Conservation (phyloP, 2,329 filamentous ascomycete species). For the Penicillium hordei region DNA sequence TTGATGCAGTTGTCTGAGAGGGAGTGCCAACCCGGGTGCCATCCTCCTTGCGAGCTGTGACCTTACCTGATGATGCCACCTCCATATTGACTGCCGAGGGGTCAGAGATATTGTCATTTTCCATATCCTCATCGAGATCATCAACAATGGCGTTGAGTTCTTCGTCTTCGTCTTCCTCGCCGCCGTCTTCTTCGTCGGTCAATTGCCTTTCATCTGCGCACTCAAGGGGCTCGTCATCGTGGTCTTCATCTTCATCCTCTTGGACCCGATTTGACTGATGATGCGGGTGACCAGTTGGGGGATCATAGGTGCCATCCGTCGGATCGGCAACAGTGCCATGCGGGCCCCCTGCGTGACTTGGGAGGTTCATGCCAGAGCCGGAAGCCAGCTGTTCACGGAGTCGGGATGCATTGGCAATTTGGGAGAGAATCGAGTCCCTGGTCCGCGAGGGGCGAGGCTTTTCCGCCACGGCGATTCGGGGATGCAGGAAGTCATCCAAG, state of each 20-base stretch:
- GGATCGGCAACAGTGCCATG: conserved; percentile 42
- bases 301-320: conserved; percentile 40
- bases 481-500: conserved; percentile 90
- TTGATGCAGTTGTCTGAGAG: conserved; percentile 57
- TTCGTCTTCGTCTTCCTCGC: conserved; percentile 52
- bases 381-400: conserved; percentile 53
- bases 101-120: conserved; percentile 70
- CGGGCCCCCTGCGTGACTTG: conserved; percentile 16
- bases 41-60: conserved; percentile 89
- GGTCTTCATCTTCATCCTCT: conserved; percentile 57
- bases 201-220: conserved; percentile 90
- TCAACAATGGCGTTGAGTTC: conserved; percentile 86
- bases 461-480: conserved; percentile 79
- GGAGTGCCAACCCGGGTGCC: conserved; percentile 84
- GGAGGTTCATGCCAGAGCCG: conserved; percentile 16
- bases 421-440: conserved; percentile 67
- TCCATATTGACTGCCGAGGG: conserved; percentile 90
- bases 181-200: conserved; percentile 66
- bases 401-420: conserved; percentile 68
- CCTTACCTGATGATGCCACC: conserved; percentile 78
- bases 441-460: conserved; percentile 63
- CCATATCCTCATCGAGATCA: conserved; percentile 81
- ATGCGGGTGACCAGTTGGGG: conserved; percentile 53
- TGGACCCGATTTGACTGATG: conserved; percentile 58
- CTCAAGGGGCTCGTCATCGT: conserved; percentile 71